phyloP scores from a whole-genome alignment of 2,329 filamentous ascomycete species.

The Botrytis galanthina region DNA sequence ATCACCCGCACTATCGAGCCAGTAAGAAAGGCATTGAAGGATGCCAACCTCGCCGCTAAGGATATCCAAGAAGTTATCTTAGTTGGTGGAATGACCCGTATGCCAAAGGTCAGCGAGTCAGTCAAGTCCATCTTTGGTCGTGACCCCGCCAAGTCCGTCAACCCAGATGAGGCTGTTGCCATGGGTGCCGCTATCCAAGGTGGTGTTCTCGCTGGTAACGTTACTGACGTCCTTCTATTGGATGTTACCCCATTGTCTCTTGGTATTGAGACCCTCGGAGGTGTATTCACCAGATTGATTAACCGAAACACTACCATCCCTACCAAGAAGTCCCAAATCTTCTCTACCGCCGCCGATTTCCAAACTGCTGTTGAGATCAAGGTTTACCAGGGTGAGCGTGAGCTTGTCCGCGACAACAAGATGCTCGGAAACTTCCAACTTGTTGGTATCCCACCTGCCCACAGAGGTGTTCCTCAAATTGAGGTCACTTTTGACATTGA shows the following conservation, averaged over 20 bases:
- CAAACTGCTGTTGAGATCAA: conserved; percentile 99
- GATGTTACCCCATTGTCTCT: conserved; percentile 95
- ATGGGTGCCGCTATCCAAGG: conserved; percentile 97
- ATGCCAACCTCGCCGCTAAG: conserved; percentile 85
- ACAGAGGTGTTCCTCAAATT: conserved; percentile 92
- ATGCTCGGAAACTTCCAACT: conserved; percentile 99
- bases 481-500: conserved; percentile 99
- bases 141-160: conserved; percentile 96
- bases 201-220: conserved; percentile 93
- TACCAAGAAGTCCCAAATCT: conserved; percentile 98
- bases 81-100: conserved; percentile 98
- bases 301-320: conserved; percentile 99
- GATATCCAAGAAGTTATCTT: conserved; percentile 98
- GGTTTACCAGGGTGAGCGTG: conserved; percentile 99
- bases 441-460: conserved; percentile 91
- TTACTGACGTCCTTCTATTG: conserved; percentile 91
- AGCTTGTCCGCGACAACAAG: conserved; percentile 98
- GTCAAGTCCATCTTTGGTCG: conserved; percentile 97
- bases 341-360: conserved; percentile 97
- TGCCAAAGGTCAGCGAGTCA: conserved; percentile 96
- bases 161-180: conserved; percentile 96
- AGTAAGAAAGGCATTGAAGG: conserved; percentile 95
- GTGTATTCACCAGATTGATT: conserved; percentile 97
- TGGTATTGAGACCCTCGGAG: conserved; percentile 96
- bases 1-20: conserved; percentile 85